Evolutionary conservation across 257 asterid genomes (phyloP).

Genomic region (Solanum medicagineum): DNA sequence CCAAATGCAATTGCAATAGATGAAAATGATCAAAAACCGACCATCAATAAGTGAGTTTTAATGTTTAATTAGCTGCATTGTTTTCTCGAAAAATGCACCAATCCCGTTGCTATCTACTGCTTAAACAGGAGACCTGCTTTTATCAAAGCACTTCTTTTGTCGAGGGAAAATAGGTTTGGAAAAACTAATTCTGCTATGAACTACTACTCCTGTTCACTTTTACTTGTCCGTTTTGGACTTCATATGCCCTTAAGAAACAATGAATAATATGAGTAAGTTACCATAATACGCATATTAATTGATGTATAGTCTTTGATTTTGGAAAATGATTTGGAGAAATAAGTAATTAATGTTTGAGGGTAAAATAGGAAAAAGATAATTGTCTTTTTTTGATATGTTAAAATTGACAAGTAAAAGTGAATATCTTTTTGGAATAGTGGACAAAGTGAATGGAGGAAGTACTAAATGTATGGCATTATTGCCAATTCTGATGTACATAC

Average conservation of each 20-base stretch:
- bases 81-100: neutral
- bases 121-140: neutral
- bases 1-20: constrained; percentile 15
- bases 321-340: neutral
- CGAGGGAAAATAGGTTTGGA: neutral
- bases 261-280: neutral
- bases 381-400: neutral
- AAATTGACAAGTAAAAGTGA: neutral
- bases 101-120: neutral
- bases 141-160: neutral
- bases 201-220: neutral
- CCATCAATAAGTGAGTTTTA: constrained; percentile 33
- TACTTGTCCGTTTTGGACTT: neutral
- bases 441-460: neutral
- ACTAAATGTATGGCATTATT: neutral
- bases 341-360: neutral
- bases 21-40: constrained; percentile 19
- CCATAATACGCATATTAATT: neutral
- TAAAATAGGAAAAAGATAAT: neutral
- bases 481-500: neutral
- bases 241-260: neutral
- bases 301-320: neutral
- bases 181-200: neutral
- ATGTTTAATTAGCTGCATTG: neutral
- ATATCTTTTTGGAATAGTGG: neutral